These are phyloP conservation scores for Alternaria incomplexa DNA, from an alignment of 2,329 filamentous ascomycete genomes.

Conservation along the genomic window DNA sequence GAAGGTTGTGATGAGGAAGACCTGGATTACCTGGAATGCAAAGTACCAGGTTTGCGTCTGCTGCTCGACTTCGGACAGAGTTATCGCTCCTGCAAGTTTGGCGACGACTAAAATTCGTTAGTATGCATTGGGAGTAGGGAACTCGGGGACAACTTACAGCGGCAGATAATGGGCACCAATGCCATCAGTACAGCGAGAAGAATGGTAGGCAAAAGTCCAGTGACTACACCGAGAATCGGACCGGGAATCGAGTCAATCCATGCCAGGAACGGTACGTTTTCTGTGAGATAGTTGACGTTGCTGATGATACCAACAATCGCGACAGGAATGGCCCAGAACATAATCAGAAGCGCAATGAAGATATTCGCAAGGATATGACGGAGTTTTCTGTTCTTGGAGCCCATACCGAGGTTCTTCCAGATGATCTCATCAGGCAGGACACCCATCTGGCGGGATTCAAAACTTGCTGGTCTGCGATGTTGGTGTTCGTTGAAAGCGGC, in stretches of 20 bases:
- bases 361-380: slow-evolving; percentile 43
- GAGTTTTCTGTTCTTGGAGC: slow-evolving; percentile 35
- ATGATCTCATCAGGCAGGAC: slow-evolving; percentile 55
- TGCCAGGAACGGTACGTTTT: slow-evolving; percentile 45
- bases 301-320: slow-evolving; percentile 52
- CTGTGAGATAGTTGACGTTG: slow-evolving; percentile 52
- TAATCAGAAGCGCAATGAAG: slow-evolving; percentile 49
- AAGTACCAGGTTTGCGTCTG: slow-evolving; percentile 94
- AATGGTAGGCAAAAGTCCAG: slow-evolving; percentile 53
- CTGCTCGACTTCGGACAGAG: slow-evolving; percentile 61
- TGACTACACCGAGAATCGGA: slow-evolving; percentile 52
- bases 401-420: slow-evolving; percentile 54
- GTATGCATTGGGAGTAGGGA: not conserved
- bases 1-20: slow-evolving; percentile 87
- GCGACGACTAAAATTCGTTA: slow-evolving; percentile 31
- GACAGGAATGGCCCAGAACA: slow-evolving; percentile 55
- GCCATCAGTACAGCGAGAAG: slow-evolving; percentile 53
- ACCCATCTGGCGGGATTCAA: slow-evolving; percentile 51
- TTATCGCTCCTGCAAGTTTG: slow-evolving; percentile 44
- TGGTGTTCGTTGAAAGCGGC: slow-evolving; percentile 62
- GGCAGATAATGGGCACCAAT: slow-evolving; percentile 52
- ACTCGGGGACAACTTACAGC: slow-evolving; percentile 3
- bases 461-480: slow-evolving; percentile 10
- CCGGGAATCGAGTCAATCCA: slow-evolving; percentile 52
- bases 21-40: slow-evolving; percentile 86